Conservation (phyloP, 768 basidiomycete genomes). For the Pleurotus sapidus region DNA sequence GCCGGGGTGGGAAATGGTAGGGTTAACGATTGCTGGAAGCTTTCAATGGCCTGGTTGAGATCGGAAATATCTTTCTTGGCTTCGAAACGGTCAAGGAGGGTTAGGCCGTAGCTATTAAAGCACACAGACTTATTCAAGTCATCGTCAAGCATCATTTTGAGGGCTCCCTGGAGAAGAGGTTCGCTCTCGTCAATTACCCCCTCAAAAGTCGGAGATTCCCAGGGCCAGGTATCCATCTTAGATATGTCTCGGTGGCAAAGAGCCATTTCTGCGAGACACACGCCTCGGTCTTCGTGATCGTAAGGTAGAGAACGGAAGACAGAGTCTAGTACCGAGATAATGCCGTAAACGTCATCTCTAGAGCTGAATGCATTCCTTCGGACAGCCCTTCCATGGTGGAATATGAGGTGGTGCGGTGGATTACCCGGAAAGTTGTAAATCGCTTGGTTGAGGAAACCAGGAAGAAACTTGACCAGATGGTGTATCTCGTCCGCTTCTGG, state of each 20-base stretch:
- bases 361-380: too few relatives aligned
- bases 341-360: too few relatives aligned
- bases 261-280: neutral
- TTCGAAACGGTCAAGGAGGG: neutral
- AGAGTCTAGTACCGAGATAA: neutral
- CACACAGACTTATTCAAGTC: neutral
- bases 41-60: neutral
- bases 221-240: too few relatives aligned
- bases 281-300: neutral
- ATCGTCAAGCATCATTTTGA: neutral
- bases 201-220: too few relatives aligned
- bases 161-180: neutral
- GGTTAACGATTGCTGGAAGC: neutral
- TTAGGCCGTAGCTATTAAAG: neutral
- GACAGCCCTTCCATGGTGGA: too few relatives aligned
- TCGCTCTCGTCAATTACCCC: neutral
- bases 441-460: too few relatives aligned
- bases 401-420: too few relatives aligned
- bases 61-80: neutral
- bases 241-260: neutral
- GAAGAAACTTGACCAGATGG: too few relatives aligned
- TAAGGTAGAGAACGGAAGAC: neutral
- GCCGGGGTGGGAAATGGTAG: neutral
- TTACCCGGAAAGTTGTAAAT: too few relatives aligned
- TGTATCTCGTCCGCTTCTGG: too few relatives aligned